Base-by-base conservation (phyloP, 371 early-diverging fungal genomes). In the Phascolomyces articulosus region DNA sequence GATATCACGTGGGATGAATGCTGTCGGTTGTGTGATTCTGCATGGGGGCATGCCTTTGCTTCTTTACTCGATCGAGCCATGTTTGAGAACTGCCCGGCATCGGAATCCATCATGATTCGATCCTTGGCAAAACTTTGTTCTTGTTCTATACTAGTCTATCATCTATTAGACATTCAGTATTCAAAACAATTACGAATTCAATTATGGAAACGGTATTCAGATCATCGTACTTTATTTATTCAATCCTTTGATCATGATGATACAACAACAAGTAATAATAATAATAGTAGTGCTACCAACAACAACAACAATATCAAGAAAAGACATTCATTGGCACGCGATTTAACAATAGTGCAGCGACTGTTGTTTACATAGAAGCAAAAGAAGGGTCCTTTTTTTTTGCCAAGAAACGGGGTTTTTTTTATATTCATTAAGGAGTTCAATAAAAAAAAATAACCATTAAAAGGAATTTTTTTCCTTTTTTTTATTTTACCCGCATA, bases 1-100 rank as follows among this genome's bases (percentile, higher is more conserved):
- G 15, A 53, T 24, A 29, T 60, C 55, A 40, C 40, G 55, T 56
- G 62, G 67, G 40, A 29, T 23, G 57, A 62, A 38, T 60, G 56
- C 58, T 56, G 55, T 40, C 26, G 31, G 23, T 40, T 62, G 1
- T 66, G 40, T 38, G 41, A 54, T 34, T 55, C 58, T 41, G 62
- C 62, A 38, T 66, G 67, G 67, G 51, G 57, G 31, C 44, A 62
- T 44, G 58, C 62, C 40, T 62, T 66, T 34, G 56, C 67, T 23
- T 56, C 58, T 15, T 51, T 49, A 28, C 62, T 66, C 40, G 62
- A 66, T 47, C 55, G 62, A 27, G 67, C 67, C 21, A 54, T 66
- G 40, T 66, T 61, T 57, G 56, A 66, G 51, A 55, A 38, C 26
- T 28, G 44, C 20, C 23, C 56, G 8, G 63, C 31, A 31, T 47